Conservation (phyloP, 169 alveolate genomes). For the Plasmodium gonderi region DNA sequence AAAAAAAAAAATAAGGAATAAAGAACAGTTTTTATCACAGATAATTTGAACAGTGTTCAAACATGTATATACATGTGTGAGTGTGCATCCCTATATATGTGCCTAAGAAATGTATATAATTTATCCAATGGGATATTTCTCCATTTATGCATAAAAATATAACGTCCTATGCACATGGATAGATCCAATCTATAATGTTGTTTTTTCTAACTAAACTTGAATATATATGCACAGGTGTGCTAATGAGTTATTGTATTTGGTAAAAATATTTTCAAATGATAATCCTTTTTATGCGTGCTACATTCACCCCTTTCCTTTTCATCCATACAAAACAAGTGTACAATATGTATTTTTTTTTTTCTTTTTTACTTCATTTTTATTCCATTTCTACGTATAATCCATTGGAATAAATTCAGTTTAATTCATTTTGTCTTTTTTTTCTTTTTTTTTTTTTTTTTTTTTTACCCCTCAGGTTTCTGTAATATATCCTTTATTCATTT, state of each 20-base stretch:
- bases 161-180: not conserved
- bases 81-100: not conserved
- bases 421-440: no score
- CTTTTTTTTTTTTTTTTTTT: not conserved
- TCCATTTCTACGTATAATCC: no score
- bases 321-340: no score
- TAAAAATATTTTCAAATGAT: not conserved
- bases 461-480: slow-evolving; percentile 32
- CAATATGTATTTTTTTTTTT: no score
- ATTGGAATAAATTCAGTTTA: no score
- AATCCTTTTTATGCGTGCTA: not conserved
- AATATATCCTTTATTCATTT: slow-evolving; percentile 32
- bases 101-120: not conserved
- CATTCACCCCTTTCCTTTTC: no score
- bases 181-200: not conserved
- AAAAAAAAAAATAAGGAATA: not conserved
- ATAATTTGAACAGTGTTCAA: not conserved
- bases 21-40: not conserved
- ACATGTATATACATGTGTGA: not conserved
- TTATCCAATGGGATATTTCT: not conserved
- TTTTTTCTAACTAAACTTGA: not conserved
- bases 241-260: not conserved
- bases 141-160: not conserved
- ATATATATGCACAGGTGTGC: not conserved
- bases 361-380: not conserved